phyloP scores from a whole-genome alignment of 2,329 filamentous ascomycete genomes.

The Pyrenophora seminiperda region DNA sequence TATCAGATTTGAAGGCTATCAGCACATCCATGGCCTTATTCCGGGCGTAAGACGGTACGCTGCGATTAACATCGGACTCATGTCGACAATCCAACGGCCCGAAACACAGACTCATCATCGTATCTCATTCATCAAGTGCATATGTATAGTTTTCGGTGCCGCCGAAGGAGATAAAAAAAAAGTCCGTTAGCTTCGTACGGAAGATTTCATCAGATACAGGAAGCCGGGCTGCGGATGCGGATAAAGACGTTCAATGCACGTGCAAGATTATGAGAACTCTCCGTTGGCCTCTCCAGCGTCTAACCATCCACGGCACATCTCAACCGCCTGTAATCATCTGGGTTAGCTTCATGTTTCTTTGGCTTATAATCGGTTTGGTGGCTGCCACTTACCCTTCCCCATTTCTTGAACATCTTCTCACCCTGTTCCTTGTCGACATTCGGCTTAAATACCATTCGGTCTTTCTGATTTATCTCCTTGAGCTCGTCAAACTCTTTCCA shows the following conservation, averaged over 20 bases:
- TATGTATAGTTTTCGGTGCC: not conserved
- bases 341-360: conserved; percentile 11
- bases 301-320: conserved; percentile 78
- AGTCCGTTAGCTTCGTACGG: conserved; percentile 1
- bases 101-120: not conserved
- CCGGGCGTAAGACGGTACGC: not conserved
- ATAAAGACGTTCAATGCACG: conserved; percentile 32
- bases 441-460: conserved; percentile 72
- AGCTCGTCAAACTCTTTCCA: conserved; percentile 79
- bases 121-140: not conserved
- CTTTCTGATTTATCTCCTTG: conserved; percentile 71
- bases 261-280: conserved; percentile 35
- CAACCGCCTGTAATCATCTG: conserved; percentile 59
- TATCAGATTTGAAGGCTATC: not conserved
- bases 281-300: conserved; percentile 50
- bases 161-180: no score
- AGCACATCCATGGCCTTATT: not conserved
- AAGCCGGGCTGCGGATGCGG: conserved; percentile 28
- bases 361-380: not conserved
- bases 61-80: not conserved
- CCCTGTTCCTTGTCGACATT: conserved; percentile 64
- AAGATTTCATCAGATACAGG: conserved; percentile 16
- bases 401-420: conserved; percentile 68
- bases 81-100: conserved; percentile 8
- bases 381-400: conserved; percentile 60